Conservation (phyloP, 192 early-diverging fungal genomes). For the Dissophora globulifera region DNA sequence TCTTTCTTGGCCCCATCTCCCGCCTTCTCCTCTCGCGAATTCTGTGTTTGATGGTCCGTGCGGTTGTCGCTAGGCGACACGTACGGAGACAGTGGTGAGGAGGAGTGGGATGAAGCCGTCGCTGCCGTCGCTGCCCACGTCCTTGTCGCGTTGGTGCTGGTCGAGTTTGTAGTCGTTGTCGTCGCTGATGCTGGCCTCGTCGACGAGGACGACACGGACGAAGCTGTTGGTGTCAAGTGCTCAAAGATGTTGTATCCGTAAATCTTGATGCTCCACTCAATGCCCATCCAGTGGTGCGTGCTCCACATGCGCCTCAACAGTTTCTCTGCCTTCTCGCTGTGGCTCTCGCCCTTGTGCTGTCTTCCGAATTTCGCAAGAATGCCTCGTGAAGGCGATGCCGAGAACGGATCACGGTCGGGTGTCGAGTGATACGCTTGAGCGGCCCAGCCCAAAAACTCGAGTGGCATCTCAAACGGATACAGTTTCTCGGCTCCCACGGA, state of each 20-base stretch:
- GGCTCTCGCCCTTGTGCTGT: neutral
- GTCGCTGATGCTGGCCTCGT: no score
- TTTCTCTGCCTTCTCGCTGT: slow-evolving; percentile 14
- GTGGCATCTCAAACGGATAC: slow-evolving; percentile 34
- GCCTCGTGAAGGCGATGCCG: neutral
- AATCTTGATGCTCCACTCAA: slow-evolving; percentile 33
- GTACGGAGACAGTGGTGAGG: neutral
- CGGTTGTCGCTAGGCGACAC: no score
- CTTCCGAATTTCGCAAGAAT: no score
- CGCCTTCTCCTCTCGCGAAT: no score
- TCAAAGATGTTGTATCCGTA: slow-evolving; percentile 41
- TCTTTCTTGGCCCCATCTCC: no score
- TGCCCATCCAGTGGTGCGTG: slow-evolving; percentile 19
- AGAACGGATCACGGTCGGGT: neutral
- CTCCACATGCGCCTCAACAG: slow-evolving; percentile 37
- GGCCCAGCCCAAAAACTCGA: slow-evolving; percentile 37
- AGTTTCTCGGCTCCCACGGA: slow-evolving; percentile 25
- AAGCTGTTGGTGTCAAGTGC: neutral
- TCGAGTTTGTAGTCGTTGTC: no score
- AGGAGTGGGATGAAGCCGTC: neutral
- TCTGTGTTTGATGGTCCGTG: no score
- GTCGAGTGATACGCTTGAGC: slow-evolving; percentile 32
- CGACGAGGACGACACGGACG: neutral
- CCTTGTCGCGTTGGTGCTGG: no score
- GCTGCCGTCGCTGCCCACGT: no score